Evolutionary conservation across 306 rosid genomes (phyloP), one percentile per base, ranked within the genome.

Genomic region (Trichosanthes cucumerina): DNA sequence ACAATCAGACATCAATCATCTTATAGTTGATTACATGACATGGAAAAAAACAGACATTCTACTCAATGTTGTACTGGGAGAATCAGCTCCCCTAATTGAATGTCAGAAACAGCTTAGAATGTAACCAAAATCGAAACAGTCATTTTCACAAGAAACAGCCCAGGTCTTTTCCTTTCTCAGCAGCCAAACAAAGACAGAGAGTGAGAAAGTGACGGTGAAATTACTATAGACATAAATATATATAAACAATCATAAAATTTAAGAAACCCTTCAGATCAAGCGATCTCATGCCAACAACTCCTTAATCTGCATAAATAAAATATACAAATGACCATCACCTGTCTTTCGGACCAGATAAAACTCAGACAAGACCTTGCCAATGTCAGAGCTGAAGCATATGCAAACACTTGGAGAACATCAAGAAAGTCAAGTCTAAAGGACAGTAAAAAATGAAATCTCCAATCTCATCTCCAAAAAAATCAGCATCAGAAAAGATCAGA

Each of bases 1-100:
- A 70, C 53, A 70, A 70, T 69, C 54, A 69, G n/a, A 23, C 75
- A 69, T 21, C 75, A 43, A 43, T 70, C 57, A 70, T 70, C 54
- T 21, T 23, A 2, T 43, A 68, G 18, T 70, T 44, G 1, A 44
- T 43, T 23, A 8, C 76, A 43, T n/a, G 76, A 24, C 36, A 70
- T 23, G 21, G 21, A 70, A 24, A 70, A 24, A 70, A 70, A 21
- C 12, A 4, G 9, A 36, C 5, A 18, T 65, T 65, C 28, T 18
- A 36, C 26, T 15, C 34, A 65, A 18, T 4, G 12, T 9, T 21
- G 74, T 66, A 38, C 10, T 66, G 46, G 15, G 50, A 38, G 50
- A 66, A n/a, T 66, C 68, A 28, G 2, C 68, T 60, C 38, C 58
- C 9, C 74, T 19, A 50, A 13, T 43, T 21, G 34, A 43, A 70